Conservation (phyloP, 805 yeast genomes). For the Candida nitratophila region DNA sequence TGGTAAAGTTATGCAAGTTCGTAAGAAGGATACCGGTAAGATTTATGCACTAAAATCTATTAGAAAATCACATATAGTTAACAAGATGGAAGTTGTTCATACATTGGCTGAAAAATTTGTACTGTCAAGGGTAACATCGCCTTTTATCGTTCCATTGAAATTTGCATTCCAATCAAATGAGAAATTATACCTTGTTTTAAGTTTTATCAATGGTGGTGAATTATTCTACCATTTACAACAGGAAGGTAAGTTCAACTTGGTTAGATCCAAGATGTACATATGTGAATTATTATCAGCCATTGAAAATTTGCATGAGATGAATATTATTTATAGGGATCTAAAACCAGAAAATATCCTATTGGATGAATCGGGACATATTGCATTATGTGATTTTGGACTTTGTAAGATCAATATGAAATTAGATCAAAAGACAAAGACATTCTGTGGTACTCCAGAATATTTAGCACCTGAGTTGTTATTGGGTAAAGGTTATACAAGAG, state of each 20-base stretch:
- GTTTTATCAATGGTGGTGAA: constrained; percentile 97
- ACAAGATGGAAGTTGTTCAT: constrained; percentile 91
- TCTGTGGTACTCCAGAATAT: constrained; percentile 98
- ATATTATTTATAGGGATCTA: constrained; percentile 90
- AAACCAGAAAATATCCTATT: constrained; percentile 93
- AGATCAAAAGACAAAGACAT: constrained; percentile 80
- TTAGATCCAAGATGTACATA: constrained; percentile 86
- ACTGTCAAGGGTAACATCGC: constrained; percentile 84
- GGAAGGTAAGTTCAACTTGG: constrained; percentile 82
- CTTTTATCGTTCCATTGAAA: constrained; percentile 93
- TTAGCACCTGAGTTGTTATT: constrained; percentile 89
- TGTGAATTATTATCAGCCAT: constrained; percentile 92
- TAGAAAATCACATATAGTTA: constrained; percentile 89
- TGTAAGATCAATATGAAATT: constrained; percentile 93
- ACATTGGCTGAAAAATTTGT: constrained; percentile 96
- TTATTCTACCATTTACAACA: constrained; percentile 66
- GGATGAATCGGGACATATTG: constrained; percentile 97
- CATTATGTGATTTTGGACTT: constrained; percentile 93
- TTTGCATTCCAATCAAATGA: constrained; percentile 97
- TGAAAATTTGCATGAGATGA: constrained; percentile 83
- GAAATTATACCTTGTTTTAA: constrained; percentile 80
- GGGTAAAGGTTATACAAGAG: constrained; percentile 91
- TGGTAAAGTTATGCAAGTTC: constrained; percentile 98
- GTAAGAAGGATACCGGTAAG: constrained; percentile 90
- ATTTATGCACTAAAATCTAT: constrained; percentile 92